These are phyloP conservation scores for Pythium folliculosum DNA, from an alignment of 352 stramenopile species.

Conservation along the genomic window DNA sequence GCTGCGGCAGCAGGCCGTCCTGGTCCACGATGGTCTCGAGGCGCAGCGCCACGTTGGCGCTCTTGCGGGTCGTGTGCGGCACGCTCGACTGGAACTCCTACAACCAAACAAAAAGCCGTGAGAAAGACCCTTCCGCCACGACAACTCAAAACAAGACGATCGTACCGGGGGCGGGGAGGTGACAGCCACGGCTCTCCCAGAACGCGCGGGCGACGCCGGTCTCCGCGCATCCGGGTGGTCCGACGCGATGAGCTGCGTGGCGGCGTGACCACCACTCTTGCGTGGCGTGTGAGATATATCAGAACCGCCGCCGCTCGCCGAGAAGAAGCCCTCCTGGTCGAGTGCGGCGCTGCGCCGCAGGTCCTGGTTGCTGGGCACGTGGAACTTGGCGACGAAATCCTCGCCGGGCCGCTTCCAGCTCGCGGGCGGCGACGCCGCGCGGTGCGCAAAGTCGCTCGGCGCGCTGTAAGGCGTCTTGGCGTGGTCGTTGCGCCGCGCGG, in stretches of 20 bases:
- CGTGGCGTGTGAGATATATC: background rate
- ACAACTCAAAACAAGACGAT: background rate
- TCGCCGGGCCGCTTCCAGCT: conserved; percentile 8
- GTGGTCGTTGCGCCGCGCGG: conserved; percentile 48
- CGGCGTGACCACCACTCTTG: background rate
- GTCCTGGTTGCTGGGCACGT: conserved; percentile 63
- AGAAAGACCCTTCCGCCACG: background rate
- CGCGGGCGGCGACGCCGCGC: conserved; percentile 28
- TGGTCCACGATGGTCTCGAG: conserved; percentile 66
- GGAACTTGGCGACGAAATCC: conserved; percentile 77
- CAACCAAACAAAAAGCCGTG: background rate
- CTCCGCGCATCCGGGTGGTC: conserved; percentile 12
- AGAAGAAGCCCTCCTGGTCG: conserved; percentile 49
- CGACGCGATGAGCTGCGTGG: conserved; percentile 17
- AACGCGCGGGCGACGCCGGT: background rate
- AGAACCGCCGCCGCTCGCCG: background rate
- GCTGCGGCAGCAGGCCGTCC: conserved; percentile 50
- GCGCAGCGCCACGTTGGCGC: conserved; percentile 53
- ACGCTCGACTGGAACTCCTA: conserved; percentile 46
- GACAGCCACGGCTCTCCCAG: conserved; percentile 9
- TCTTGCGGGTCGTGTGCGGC: conserved; percentile 68
- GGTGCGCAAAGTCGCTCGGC: conserved; percentile 50
- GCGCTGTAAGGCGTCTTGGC: conserved; percentile 47
- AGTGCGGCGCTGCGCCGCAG: conserved; percentile 48
- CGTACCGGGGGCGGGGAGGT: conserved; percentile 3